Evolutionary conservation across 2,329 filamentous ascomycete species (phyloP).

Genomic region (Fusarium pseudograminearum): DNA sequence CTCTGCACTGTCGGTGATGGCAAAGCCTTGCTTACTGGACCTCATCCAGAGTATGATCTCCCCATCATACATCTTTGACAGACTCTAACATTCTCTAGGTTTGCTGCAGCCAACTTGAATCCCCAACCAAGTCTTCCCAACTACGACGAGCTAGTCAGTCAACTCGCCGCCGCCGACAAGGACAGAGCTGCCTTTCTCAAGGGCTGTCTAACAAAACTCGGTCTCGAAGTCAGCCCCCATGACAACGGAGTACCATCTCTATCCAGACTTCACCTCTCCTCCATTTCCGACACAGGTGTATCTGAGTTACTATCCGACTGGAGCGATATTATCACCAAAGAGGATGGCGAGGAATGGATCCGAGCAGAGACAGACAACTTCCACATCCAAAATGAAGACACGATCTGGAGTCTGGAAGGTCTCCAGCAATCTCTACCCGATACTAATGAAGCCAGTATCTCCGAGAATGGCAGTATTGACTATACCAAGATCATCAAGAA

Average conservation of each 20-base stretch:
- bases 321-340: conserved; percentile 74
- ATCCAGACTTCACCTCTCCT: conserved; percentile 85
- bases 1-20: conserved; percentile 87
- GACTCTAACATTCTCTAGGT: conserved; percentile 65
- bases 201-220: conserved; percentile 82
- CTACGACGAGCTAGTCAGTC: conserved; percentile 77
- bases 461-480: conserved; percentile 71
- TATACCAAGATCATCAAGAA: conserved; percentile 80
- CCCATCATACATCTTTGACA: neutral
- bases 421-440: conserved; percentile 65
- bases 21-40: conserved; percentile 81
- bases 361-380: conserved; percentile 87
- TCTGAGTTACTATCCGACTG: conserved; percentile 74
- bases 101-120: conserved; percentile 82
- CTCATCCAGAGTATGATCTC: conserved; percentile 83
- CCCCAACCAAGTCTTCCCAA: conserved; percentile 73
- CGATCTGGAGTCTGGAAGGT: conserved; percentile 68
- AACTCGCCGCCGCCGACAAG: conserved; percentile 75
- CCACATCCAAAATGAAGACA: conserved; percentile 75
- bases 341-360: conserved; percentile 77
- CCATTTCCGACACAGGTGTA: conserved; percentile 72
- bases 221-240: conserved; percentile 80
- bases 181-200: conserved; percentile 80
- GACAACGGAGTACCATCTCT: conserved; percentile 79
- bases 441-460: conserved; percentile 43